phyloP scores from a whole-genome alignment of 2,329 filamentous ascomycete genomes.

The Ceratocystis albifundus region DNA sequence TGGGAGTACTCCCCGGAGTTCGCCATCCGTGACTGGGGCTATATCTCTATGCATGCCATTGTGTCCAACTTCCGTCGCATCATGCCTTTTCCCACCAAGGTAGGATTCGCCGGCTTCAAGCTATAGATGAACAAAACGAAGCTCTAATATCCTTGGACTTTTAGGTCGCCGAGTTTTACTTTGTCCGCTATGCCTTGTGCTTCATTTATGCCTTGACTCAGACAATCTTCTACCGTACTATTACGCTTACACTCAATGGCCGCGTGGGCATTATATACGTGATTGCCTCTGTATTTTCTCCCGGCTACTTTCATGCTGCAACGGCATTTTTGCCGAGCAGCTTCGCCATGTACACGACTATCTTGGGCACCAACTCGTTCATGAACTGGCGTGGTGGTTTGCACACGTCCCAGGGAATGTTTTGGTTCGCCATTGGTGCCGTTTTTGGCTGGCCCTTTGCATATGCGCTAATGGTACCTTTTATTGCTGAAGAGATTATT shows the following conservation, averaged over 20 bases:
- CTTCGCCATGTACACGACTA: conserved; percentile 91
- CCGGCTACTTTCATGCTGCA: conserved; percentile 88
- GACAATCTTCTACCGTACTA: conserved; percentile 65
- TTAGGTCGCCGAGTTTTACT: conserved; percentile 69
- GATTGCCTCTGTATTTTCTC: conserved; percentile 62
- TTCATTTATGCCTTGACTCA: conserved; percentile 70
- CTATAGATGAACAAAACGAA: background rate
- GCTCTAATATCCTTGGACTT: too few relatives aligned
- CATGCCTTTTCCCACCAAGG: conserved; percentile 50
- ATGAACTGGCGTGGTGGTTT: conserved; percentile 77
- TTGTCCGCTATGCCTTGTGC: conserved; percentile 64
- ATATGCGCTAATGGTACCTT: conserved; percentile 67
- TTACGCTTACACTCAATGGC: conserved; percentile 65
- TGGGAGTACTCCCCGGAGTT: conserved; percentile 98
- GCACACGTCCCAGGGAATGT: conserved; percentile 70
- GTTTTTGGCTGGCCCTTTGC: conserved; percentile 93
- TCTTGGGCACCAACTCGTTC: conserved; percentile 77
- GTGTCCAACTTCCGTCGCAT: conserved; percentile 56
- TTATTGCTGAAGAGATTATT: conserved; percentile 64
- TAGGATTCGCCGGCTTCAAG: conserved; percentile 25
- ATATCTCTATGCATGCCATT: conserved; percentile 67
- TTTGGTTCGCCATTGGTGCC: conserved; percentile 79
- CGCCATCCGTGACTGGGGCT: conserved; percentile 91
- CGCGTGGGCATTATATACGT: conserved; percentile 79
- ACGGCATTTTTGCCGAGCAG: conserved; percentile 81